phyloP scores from a whole-genome alignment of 352 stramenopile species.

The Pythium apleroticum region DNA sequence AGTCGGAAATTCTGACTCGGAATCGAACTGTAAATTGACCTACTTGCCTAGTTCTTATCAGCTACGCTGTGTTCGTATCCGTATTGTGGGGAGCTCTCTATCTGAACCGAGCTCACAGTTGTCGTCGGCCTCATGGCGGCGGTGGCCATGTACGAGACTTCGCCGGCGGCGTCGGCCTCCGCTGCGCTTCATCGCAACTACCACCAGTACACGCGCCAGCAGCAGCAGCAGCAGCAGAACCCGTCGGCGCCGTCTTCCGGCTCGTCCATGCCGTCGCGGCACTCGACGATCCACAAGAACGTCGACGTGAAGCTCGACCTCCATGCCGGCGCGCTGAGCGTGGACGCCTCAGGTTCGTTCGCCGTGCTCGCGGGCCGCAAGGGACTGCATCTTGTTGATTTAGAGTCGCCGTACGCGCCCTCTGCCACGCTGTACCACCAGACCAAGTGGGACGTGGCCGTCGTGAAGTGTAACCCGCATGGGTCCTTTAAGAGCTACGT shows the following conservation, averaged over 20 bases:
- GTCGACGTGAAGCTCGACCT: conserved; percentile 61
- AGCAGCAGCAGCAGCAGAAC: not conserved
- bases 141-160: conserved; percentile 9
- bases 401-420: conserved; percentile 63
- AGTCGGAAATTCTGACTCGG: too few species aligned
- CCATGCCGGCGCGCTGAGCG: conserved; percentile 65
- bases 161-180: not conserved
- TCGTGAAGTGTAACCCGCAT: conserved; percentile 81
- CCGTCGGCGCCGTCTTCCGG: not conserved
- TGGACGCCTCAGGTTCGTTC: conserved; percentile 68
- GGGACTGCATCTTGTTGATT: conserved; percentile 70
- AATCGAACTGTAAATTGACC: not conserved
- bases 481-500: conserved; percentile 62
- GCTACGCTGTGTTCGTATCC: not conserved
- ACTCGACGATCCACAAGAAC: conserved; percentile 41
- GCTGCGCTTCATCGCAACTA: not conserved
- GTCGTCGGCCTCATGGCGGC: conserved; percentile 1
- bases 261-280: conserved; percentile 23
- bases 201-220: not conserved
- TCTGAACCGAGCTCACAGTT: not conserved
- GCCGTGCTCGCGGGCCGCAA: conserved; percentile 67
- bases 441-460: conserved; percentile 78
- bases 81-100: not conserved
- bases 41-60: not conserved
- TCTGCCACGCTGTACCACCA: conserved; percentile 68